phyloP scores from a whole-genome alignment of 441 rosid species.

The Cnidoscolus chayamansa region DNA sequence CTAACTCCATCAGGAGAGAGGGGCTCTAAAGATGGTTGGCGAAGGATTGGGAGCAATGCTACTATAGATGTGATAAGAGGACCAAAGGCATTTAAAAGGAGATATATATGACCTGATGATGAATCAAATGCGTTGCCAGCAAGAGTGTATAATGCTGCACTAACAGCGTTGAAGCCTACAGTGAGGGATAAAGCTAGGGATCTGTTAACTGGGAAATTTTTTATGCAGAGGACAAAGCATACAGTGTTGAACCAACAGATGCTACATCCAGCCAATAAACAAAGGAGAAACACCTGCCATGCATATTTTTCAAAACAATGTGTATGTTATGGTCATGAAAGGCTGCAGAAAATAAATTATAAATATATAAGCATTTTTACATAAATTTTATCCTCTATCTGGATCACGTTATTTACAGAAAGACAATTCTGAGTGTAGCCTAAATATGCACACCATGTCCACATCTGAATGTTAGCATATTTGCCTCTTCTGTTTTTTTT shows the following conservation, averaged over 20 bases:
- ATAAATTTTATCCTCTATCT: no score
- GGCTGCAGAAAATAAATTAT: background rate
- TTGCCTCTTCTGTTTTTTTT: background rate
- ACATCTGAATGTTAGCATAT: background rate
- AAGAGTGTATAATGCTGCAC: conserved; percentile 80
- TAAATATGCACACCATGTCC: background rate
- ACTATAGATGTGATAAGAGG: conserved; percentile 64
- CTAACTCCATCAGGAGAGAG: conserved; percentile 64
- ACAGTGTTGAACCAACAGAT: conserved; percentile 99
- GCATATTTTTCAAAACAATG: background rate
- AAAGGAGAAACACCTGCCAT: conserved; percentile 74
- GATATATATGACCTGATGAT: conserved; percentile 55
- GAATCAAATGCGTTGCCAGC: conserved; percentile 64
- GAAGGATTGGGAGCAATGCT: conserved; percentile 70
- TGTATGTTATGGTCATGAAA: background rate
- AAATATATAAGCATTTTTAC: no score
- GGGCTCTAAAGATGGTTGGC: conserved; percentile 75
- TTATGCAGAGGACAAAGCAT: conserved; percentile 83
- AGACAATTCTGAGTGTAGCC: background rate
- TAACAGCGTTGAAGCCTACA: conserved; percentile 88
- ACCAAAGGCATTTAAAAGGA: conserved; percentile 64
- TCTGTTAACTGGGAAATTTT: conserved; percentile 70
- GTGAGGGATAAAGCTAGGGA: conserved; percentile 86
- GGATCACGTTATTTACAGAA: no score
- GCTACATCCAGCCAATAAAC: conserved; percentile 83